Evolutionary conservation across 495 filamentous ascomycete species (phyloP).

Genomic region (Penicillium taxi): DNA sequence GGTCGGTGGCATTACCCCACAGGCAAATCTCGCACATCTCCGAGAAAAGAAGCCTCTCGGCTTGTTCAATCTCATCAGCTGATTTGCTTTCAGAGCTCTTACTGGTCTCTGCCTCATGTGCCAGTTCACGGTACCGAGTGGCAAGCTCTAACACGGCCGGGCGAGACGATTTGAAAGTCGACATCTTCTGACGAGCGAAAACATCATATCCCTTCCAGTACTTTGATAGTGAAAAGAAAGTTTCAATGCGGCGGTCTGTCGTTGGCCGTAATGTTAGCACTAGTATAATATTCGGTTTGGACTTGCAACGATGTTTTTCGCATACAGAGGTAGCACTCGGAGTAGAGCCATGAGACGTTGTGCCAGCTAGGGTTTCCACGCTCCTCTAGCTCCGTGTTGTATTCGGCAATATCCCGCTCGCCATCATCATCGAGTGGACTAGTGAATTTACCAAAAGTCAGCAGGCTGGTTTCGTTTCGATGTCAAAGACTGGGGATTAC

Average conservation of each 20-base stretch:
- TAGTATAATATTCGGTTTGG: neutral
- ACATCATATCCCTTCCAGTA: conserved; percentile 93
- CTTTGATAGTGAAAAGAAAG: conserved; percentile 64
- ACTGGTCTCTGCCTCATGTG: conserved; percentile 44
- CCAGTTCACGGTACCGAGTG: conserved; percentile 59
- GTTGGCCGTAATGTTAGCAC: conserved; percentile 12
- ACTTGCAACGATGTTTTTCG: conserved; percentile 15
- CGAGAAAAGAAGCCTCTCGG: conserved; percentile 68
- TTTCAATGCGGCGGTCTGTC: conserved; percentile 59
- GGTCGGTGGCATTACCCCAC: conserved; percentile 96
- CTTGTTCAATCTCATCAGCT: conserved; percentile 52
- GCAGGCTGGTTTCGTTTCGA: neutral
- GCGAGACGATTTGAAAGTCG: conserved; percentile 86
- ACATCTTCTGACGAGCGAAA: conserved; percentile 84
- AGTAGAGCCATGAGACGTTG: conserved; percentile 75
- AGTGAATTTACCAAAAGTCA: neutral
- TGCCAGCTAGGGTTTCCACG: conserved; percentile 75
- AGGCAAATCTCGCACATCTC: conserved; percentile 97
- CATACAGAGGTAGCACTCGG: conserved; percentile 93
- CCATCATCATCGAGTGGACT: conserved; percentile 83
- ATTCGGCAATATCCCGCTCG: conserved; percentile 62
- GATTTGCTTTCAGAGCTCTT: conserved; percentile 24
- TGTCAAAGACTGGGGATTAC: conserved; percentile 16
- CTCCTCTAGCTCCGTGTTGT: conserved; percentile 77
- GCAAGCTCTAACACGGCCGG: conserved; percentile 88